Percentiles rank a stretch among this genome's conserved stretches.
Conservation (phyloP, 1,284 basidiomycete species). For the Puccinia novopanici region DNA sequence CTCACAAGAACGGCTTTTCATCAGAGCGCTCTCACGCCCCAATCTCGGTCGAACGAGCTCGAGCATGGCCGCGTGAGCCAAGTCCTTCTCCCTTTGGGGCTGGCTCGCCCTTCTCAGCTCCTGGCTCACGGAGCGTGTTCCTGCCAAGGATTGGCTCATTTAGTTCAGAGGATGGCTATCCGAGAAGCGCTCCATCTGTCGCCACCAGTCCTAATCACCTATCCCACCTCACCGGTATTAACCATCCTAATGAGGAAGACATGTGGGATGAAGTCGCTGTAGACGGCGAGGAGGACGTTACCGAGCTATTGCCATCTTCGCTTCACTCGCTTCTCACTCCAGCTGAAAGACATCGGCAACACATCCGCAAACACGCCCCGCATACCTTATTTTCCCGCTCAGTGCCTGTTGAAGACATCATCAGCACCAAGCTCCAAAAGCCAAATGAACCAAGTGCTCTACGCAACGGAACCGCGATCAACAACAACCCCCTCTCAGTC, state of each 20-base stretch:
- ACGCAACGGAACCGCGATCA: background rate
- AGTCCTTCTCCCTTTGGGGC: constrained; percentile 54
- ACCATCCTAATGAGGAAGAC: constrained; percentile 6
- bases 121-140: constrained; percentile 67
- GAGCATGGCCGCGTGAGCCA: constrained; percentile 60
- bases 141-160: constrained; percentile 61
- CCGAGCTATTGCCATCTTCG: constrained; percentile 79
- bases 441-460: constrained; percentile 25
- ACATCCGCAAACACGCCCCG: constrained; percentile 46
- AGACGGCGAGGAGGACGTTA: constrained; percentile 63
- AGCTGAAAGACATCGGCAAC: constrained; percentile 69
- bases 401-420: constrained; percentile 39
- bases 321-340: constrained; percentile 83
- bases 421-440: constrained; percentile 25
- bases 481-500: constrained; percentile 23
- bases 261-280: constrained; percentile 53
- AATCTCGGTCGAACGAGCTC: constrained; percentile 62
- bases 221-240: background rate
- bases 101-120: constrained; percentile 70
- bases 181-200: constrained; percentile 52
- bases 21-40: constrained; percentile 38
- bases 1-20: constrained; percentile 32
- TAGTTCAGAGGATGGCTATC: constrained; percentile 53
- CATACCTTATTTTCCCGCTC: constrained; percentile 39
- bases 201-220: constrained; percentile 47